phyloP scores from a whole-genome alignment of 129 eudicot species.

The Pulicaria dysenterica region DNA sequence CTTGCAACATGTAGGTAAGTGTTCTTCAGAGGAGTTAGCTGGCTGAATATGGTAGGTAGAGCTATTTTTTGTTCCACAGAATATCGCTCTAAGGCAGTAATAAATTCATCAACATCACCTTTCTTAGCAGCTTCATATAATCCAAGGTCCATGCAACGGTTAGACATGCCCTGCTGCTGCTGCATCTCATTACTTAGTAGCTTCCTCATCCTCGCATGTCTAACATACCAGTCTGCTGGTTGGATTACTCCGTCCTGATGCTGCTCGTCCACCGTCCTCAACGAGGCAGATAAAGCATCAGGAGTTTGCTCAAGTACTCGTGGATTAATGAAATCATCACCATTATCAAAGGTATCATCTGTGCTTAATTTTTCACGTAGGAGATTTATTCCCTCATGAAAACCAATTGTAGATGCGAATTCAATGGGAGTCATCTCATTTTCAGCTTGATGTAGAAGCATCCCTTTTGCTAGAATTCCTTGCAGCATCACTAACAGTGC shows the following conservation, averaged over 20 bases:
- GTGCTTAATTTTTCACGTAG: slow-evolving; percentile 1
- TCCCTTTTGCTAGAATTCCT: slow-evolving; percentile 25
- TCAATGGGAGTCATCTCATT: background rate
- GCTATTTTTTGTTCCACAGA: background rate
- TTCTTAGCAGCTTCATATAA: slow-evolving; percentile 21
- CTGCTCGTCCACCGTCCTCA: background rate
- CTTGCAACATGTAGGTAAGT: slow-evolving; percentile 35
- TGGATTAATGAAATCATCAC: background rate
- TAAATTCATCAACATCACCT: slow-evolving; percentile 13
- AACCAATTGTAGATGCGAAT: slow-evolving; percentile 1
- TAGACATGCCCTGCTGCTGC: background rate
- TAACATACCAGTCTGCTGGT: background rate
- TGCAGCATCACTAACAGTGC: slow-evolving; percentile 15
- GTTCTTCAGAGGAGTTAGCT: slow-evolving; percentile 8
- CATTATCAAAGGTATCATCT: background rate
- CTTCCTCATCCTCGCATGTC: slow-evolving; percentile 12
- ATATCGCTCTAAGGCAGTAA: background rate
- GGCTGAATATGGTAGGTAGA: background rate
- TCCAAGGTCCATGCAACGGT: slow-evolving; percentile 20
- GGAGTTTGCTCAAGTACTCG: slow-evolving; percentile 7
- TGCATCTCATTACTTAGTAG: background rate
- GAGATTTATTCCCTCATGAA: background rate
- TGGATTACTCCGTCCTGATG: background rate
- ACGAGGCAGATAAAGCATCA: background rate
- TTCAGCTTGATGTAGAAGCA: slow-evolving; percentile 10